phyloP scores from a whole-genome alignment of 805 yeast species.

The Ogataea angusta region DNA sequence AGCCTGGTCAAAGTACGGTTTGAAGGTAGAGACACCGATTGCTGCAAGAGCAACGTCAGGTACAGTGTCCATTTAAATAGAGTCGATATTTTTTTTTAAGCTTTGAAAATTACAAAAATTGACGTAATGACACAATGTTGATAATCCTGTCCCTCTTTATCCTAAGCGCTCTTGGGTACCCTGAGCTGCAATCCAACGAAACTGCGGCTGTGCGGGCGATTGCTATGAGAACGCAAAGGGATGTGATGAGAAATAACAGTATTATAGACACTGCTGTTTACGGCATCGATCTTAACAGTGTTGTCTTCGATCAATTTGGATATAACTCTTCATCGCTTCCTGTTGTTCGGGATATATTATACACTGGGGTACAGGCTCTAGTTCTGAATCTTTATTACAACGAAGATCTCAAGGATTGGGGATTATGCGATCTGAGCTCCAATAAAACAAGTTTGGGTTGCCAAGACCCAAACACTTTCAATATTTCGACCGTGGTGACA shows the following conservation, averaged over 20 bases:
- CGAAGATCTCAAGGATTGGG: constrained; percentile 46
- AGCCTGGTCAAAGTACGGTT: constrained; percentile 19
- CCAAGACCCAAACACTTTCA: constrained; percentile 16
- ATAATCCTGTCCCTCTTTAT: background rate
- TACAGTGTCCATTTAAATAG: background rate
- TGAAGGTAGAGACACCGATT: constrained; percentile 17
- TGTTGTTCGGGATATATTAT: constrained; percentile 33
- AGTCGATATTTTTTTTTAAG: background rate
- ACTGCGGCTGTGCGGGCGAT: constrained; percentile 30
- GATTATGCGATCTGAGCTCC: constrained; percentile 50
- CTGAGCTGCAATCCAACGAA: constrained; percentile 30
- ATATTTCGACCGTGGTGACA: constrained; percentile 25
- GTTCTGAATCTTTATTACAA: constrained; percentile 56
- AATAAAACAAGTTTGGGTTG: constrained; percentile 17
- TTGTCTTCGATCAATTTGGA: constrained; percentile 32
- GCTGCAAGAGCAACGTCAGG: constrained; percentile 15
- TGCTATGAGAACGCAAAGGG: constrained; percentile 47
- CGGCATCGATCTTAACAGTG: constrained; percentile 38
- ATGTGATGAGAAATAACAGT: constrained; percentile 38
- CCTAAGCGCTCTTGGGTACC: background rate
- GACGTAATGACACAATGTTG: background rate
- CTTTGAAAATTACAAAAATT: background rate
- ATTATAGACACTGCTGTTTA: constrained; percentile 38
- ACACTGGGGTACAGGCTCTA: constrained; percentile 45
- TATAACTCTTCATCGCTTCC: constrained; percentile 33